Evolutionary conservation across 768 basidiomycete species (phyloP).

Genomic region (Lentinula edodes): DNA sequence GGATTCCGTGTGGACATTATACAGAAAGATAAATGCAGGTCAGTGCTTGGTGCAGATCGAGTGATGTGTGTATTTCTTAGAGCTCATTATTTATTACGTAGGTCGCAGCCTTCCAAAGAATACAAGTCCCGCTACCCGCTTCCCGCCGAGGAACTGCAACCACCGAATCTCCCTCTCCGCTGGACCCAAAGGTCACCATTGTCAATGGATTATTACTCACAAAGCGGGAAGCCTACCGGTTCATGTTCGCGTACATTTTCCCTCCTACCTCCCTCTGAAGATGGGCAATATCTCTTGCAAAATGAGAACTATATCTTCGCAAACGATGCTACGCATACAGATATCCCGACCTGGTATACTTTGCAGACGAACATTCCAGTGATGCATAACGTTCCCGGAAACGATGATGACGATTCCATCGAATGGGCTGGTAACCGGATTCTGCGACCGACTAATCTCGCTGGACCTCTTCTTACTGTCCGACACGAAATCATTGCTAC

Average conservation of each 20-base stretch:
- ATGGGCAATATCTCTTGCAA: constrained; percentile 42
- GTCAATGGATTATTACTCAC: constrained; percentile 41
- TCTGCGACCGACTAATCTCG: constrained; percentile 38
- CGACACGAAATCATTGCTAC: constrained; percentile 47
- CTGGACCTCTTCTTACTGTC: constrained; percentile 53
- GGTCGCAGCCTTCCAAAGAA: constrained; percentile 33
- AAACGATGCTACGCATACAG: constrained; percentile 25
- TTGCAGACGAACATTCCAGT: constrained; percentile 54
- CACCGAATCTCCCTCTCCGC: constrained; percentile 55
- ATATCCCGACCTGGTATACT: constrained; percentile 48
- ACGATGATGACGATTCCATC: constrained; percentile 17
- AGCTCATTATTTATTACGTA: constrained; percentile 17
- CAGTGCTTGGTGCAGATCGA: constrained; percentile 14
- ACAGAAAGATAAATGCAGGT: constrained; percentile 70
- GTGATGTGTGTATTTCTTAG: background rate
- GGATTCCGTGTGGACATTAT: constrained; percentile 52
- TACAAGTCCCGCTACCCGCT: constrained; percentile 48
- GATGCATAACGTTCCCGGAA: constrained; percentile 13
- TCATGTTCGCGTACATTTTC: constrained; percentile 34
- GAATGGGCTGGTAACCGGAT: constrained; percentile 35
- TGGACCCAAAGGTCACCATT: constrained; percentile 50
- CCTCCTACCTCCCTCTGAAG: constrained; percentile 42
- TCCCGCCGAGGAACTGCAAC: constrained; percentile 52
- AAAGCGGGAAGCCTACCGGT: constrained; percentile 15
- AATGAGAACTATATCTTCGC: constrained; percentile 47